These are phyloP conservation scores for Nepenthes gracilis DNA, from an alignment of 148 eudicot genomes.

Conservation along the genomic window DNA sequence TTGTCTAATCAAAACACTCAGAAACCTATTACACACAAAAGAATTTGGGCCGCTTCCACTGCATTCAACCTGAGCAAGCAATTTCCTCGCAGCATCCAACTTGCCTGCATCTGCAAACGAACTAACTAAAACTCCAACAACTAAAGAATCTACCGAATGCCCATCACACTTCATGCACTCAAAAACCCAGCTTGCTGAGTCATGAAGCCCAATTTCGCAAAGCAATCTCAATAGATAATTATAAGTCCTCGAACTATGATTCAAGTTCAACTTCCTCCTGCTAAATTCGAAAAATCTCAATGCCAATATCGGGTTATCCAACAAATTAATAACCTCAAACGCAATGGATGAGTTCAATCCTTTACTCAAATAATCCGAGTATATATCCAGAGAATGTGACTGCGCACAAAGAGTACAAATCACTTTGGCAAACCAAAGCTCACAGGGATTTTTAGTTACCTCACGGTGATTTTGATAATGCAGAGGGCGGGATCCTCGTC, in stretches of 20 bases:
- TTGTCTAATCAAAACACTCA: constrained; percentile 37
- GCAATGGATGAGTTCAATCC: constrained; percentile 42
- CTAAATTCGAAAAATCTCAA: constrained; percentile 47
- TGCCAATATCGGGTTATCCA: constrained; percentile 44
- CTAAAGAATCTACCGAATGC: constrained; percentile 22
- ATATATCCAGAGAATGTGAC: constrained; percentile 19
- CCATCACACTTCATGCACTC: constrained; percentile 64
- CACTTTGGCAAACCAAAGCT: constrained; percentile 60
- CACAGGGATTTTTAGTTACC: constrained; percentile 10
- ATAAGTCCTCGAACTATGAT: constrained; percentile 37
- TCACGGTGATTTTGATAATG: constrained; percentile 6
- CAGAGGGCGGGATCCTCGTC: constrained; percentile 1
- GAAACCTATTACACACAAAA: constrained; percentile 46
- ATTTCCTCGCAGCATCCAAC: constrained; percentile 33
- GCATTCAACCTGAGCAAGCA: constrained; percentile 31
- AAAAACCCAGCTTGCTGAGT: constrained; percentile 41
- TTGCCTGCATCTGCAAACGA: constrained; percentile 39
- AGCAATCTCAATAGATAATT: constrained; percentile 46
- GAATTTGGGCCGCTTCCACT: constrained; percentile 20
- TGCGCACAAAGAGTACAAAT: constrained; percentile 51
- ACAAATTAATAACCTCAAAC: constrained; percentile 32
- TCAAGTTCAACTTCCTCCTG: constrained; percentile 32
- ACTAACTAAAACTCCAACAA: constrained; percentile 29
- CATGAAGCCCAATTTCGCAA: constrained; percentile 41
- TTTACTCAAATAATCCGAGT: constrained; percentile 35